phyloP scores from a whole-genome alignment of 139 green algal species.

The Dunaliella primolecta region DNA sequence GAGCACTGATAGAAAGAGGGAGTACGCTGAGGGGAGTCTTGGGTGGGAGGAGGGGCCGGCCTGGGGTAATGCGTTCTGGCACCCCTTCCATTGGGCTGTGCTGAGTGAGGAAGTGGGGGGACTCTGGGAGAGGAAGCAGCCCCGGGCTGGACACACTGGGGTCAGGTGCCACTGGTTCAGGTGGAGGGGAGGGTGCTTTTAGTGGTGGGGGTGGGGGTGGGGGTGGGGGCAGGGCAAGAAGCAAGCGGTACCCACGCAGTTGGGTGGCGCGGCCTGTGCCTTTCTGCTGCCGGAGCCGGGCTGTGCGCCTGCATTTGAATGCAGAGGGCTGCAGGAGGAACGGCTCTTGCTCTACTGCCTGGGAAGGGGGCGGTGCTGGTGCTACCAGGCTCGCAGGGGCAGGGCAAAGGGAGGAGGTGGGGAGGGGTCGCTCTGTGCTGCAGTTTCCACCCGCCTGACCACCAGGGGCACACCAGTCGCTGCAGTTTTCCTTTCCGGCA shows the following conservation, averaged over 20 bases:
- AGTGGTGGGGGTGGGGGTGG: not conserved
- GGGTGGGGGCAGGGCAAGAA: not conserved
- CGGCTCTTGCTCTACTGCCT: not conserved
- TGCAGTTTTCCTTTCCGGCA: not conserved
- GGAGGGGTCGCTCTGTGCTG: not conserved
- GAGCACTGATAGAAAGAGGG: not conserved
- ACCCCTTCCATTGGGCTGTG: conserved; percentile 34
- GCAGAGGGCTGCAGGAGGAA: not conserved
- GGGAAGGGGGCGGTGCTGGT: not conserved
- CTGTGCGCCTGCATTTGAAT: not conserved
- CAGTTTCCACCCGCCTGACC: not conserved
- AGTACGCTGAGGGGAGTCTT: not conserved
- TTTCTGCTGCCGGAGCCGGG: not conserved
- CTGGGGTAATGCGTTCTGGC: conserved; percentile 21
- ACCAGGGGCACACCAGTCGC: no score
- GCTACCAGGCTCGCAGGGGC: no score
- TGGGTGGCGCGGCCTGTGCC: conserved; percentile 9
- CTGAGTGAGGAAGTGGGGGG: not conserved
- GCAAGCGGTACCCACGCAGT: not conserved
- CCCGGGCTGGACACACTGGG: not conserved
- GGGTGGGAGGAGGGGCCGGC: not conserved
- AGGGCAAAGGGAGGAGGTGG: no score
- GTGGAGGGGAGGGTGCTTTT: not conserved
- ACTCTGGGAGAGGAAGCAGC: not conserved
- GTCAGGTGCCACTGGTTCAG: not conserved